Percentiles rank a stretch among this genome's conserved stretches.
Evolutionary conservation across 1,284 basidiomycete genomes (phyloP).

Genomic region (Xanthoconium separans): DNA sequence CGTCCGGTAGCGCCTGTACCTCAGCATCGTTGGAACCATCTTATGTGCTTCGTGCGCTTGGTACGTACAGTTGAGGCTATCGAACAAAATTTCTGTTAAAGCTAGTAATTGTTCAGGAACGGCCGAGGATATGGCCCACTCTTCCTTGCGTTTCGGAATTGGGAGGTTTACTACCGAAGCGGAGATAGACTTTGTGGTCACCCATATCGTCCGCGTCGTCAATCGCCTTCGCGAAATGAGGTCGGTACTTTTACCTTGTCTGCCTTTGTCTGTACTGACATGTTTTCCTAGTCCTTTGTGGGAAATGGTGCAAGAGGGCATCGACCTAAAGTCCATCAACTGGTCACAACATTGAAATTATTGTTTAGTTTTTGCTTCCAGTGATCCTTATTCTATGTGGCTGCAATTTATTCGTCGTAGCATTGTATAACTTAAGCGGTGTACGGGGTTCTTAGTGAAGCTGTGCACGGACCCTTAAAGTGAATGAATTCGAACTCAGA

Average conservation of each 20-base stretch:
- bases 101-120: conserved; percentile 53
- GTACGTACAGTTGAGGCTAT: conserved; percentile 36
- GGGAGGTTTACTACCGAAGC: conserved; percentile 98
- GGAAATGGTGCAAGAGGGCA: conserved; percentile 99
- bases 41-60: conserved; percentile 95
- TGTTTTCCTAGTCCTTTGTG: conserved; percentile 71
- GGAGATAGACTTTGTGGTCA: conserved; percentile 93
- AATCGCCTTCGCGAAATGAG: conserved; percentile 72
- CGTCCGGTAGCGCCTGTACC: conserved; percentile 97
- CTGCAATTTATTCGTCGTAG: neutral
- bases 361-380: neutral
- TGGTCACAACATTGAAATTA: conserved; percentile 72
- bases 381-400: conserved; percentile 4
- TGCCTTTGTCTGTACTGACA: conserved; percentile 9
- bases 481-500: conserved; percentile 39
- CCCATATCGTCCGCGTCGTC: conserved; percentile 88
- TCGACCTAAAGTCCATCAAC: conserved; percentile 90
- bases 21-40: conserved; percentile 98
- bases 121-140: conserved; percentile 99
- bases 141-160: conserved; percentile 95
- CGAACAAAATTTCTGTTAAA: neutral
- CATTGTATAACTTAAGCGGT: conserved; percentile 1
- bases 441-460: conserved; percentile 11
- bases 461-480: conserved; percentile 40
- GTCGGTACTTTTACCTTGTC: conserved; percentile 23